phyloP scores from a whole-genome alignment of 2,329 filamentous ascomycete genomes.

The Bipolaris cookei region DNA sequence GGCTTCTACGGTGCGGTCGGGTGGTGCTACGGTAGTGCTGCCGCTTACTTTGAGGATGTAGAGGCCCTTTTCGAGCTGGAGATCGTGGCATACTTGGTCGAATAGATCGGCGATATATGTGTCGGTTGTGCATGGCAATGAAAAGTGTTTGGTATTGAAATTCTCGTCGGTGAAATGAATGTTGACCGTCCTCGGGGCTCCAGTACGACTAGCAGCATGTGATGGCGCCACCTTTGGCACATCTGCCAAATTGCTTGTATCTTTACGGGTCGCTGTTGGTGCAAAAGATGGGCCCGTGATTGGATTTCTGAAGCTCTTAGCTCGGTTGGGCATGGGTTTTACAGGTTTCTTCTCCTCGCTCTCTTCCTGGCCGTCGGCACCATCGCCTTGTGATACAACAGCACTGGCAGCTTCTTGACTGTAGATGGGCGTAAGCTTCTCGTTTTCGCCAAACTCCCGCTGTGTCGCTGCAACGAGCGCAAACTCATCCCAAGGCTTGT shows the following conservation, averaged over 20 bases:
- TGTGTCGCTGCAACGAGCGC: slow-evolving; percentile 75
- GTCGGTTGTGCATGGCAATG: slow-evolving; percentile 78
- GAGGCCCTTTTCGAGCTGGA: slow-evolving; percentile 78
- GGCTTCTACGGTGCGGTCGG: slow-evolving; percentile 79
- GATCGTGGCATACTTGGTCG: slow-evolving; percentile 76
- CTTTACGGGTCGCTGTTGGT: slow-evolving; percentile 54
- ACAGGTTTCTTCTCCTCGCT: slow-evolving; percentile 29
- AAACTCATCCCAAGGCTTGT: slow-evolving; percentile 82
- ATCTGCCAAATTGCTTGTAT: slow-evolving; percentile 53
- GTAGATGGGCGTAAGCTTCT: slow-evolving; percentile 70
- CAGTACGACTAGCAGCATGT: slow-evolving; percentile 62
- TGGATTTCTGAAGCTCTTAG: slow-evolving; percentile 56
- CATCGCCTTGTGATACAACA: slow-evolving; percentile 26
- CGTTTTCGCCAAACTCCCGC: slow-evolving; percentile 72
- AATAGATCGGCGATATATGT: slow-evolving; percentile 84
- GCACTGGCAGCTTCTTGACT: slow-evolving; percentile 59
- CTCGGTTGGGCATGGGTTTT: slow-evolving; percentile 45
- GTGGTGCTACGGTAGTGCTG: slow-evolving; percentile 74
- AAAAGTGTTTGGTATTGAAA: slow-evolving; percentile 72
- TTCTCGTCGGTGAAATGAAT: slow-evolving; percentile 75
- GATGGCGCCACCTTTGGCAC: slow-evolving; percentile 52
- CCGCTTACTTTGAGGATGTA: slow-evolving; percentile 80
- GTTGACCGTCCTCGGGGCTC: slow-evolving; percentile 72
- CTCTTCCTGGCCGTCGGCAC: slow-evolving; percentile 18
- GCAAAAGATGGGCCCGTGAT: slow-evolving; percentile 59